Base-by-base conservation (phyloP, 2,329 filamentous ascomycete genomes). In the Anthostomella pinea region DNA sequence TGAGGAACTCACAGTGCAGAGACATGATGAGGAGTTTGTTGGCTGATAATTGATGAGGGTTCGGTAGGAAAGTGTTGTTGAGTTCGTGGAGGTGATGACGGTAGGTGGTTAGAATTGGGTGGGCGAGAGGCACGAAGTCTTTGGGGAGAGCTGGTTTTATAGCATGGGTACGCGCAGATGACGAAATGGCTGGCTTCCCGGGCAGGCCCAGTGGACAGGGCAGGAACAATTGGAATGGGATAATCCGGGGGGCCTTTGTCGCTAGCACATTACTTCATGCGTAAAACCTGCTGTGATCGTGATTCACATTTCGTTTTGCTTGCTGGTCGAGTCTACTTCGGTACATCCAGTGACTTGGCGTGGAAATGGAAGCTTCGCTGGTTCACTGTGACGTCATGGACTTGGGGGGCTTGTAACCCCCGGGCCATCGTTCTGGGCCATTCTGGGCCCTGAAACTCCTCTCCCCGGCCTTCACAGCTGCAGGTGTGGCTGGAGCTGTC, bases 1-100 rank as follows among this genome's bases (percentile, higher is more conserved):
- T 3, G 18, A 21, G 17, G 27, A 8, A 68, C 73, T 63, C 58
- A 77, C 74, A 79, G 63, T 78, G 73, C 49, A 79, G 70, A 73
- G 75, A 77, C 75, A 79, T 79, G 57, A 38, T 72, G 62, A 18
- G 16, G 27, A 27, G 17, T 33, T 15, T 30, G 15, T 20, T 22
- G 22, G 50, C 31, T 55, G 31, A 30, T 36, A 10, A n/a, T 30
- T 37, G n/a, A 29, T 29, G 6, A 9, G 17, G 7, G 10, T 19
- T 30, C 18, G 26, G 14, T 16, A 19, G 20, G 15, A 14, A 10
- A 30, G 21, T 16, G 7, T 40, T 27, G 35, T 29, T 35, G 22
- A 32, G 27, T 45, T 38, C n/a, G n/a, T 45, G 30, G 38, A 25
- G 26, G 29, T 36, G 33, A 16, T 25, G 26, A n/a, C 20, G 35